Conservation (phyloP, 352 stramenopile species). For the Globisporangium rhizosaccharum region DNA sequence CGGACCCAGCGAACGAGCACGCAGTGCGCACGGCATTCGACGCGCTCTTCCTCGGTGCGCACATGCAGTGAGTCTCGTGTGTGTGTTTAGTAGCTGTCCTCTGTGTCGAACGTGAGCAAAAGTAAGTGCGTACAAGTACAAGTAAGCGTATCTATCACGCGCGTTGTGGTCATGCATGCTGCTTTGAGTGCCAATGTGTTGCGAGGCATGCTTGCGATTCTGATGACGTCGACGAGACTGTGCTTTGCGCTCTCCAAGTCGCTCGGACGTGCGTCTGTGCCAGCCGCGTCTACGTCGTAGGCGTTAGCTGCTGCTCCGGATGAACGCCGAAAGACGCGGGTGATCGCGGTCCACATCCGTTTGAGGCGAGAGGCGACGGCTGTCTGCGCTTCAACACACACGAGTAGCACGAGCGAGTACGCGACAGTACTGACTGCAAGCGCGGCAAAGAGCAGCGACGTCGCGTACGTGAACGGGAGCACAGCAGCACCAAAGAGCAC, state of each 20-base stretch:
- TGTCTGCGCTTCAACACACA: constrained; percentile 54
- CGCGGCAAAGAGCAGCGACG: constrained; percentile 55
- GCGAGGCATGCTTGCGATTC: too few relatives aligned
- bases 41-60: constrained; percentile 30
- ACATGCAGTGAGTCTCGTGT: neutral
- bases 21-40: constrained; percentile 28
- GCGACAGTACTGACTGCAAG: constrained; percentile 30
- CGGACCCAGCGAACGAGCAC: constrained; percentile 35
- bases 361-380: constrained; percentile 24
- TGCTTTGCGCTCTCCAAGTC: constrained; percentile 21
- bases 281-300: constrained; percentile 1
- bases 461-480: constrained; percentile 61
- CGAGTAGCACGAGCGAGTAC: constrained; percentile 52
- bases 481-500: constrained; percentile 42
- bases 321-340: neutral
- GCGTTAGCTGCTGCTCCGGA: neutral
- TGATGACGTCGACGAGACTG: constrained; percentile 43
- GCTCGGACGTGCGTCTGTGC: neutral
- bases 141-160: too few relatives aligned
- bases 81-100: too few relatives aligned
- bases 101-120: too few relatives aligned
- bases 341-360: constrained; percentile 15
- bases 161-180: too few relatives aligned
- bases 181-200: too few relatives aligned
- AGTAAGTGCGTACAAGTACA: too few relatives aligned